Conservation (phyloP, 1,139 yeast species). For the Yamadazyma pseudoaaseri region DNA sequence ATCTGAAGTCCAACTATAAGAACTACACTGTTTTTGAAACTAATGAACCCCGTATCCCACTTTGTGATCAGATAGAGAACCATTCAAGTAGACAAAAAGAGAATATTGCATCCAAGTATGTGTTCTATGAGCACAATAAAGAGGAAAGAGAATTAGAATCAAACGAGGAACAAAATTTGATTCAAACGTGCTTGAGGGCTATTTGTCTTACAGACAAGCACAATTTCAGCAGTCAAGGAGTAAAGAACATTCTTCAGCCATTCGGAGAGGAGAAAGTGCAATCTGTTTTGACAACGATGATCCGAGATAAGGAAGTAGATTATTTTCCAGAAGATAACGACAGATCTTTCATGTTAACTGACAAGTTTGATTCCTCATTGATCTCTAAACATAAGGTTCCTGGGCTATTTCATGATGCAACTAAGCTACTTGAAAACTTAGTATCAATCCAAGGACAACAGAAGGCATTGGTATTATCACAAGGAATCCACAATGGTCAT, state of each 20-base stretch:
- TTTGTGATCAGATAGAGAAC: slow-evolving; percentile 40
- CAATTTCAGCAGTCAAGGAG: slow-evolving; percentile 43
- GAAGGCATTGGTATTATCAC: slow-evolving; percentile 58
- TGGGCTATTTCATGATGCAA: slow-evolving; percentile 45
- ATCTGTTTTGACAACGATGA: slow-evolving; percentile 51
- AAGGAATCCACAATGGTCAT: slow-evolving; percentile 56
- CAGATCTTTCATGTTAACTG: slow-evolving; percentile 58
- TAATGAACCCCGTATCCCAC: slow-evolving; percentile 23
- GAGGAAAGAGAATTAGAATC: slow-evolving; percentile 11
- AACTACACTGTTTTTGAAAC: slow-evolving; percentile 26
- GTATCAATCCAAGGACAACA: slow-evolving; percentile 34
- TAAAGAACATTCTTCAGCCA: slow-evolving; percentile 41
- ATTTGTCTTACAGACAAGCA: slow-evolving; percentile 58
- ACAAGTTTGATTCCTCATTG: slow-evolving; percentile 45
- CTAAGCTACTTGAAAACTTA: slow-evolving; percentile 40
- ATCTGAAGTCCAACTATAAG: slow-evolving; percentile 25
- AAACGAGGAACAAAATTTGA: slow-evolving; percentile 13
- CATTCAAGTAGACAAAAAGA: slow-evolving; percentile 59
- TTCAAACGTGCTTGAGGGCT: slow-evolving; percentile 44
- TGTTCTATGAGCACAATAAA: slow-evolving; percentile 32
- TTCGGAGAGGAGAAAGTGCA: slow-evolving; percentile 43
- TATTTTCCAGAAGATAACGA: slow-evolving; percentile 43
- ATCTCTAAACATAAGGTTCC: slow-evolving; percentile 36
- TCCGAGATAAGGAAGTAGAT: slow-evolving; percentile 52
- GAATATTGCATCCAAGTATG: slow-evolving; percentile 31